Evolutionary conservation across 768 basidiomycete genomes (phyloP).

Genomic region (Mycena polygramma): DNA sequence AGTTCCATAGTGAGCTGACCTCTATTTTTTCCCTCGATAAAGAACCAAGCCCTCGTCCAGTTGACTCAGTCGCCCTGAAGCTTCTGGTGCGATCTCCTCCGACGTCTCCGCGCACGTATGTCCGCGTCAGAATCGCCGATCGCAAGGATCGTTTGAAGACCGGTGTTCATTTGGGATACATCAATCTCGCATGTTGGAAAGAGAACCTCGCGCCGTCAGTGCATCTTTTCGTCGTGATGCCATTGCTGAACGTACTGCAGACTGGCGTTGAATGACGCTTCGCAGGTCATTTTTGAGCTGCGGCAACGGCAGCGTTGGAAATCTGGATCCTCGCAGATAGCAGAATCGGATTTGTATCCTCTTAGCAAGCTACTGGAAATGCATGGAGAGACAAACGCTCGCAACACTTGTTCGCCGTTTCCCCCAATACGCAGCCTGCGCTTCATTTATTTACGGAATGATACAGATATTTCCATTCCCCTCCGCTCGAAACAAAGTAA

Average conservation of each 20-base stretch:
- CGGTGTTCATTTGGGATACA: neutral
- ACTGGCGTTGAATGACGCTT: neutral
- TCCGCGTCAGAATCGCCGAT: conserved; percentile 8
- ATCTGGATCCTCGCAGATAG: neutral
- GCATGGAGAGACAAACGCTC: neutral
- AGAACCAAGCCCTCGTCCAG: neutral
- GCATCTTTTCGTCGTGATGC: neutral
- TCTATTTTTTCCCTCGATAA: neutral
- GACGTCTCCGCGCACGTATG: neutral
- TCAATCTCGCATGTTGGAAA: neutral
- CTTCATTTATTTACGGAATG: too few relatives aligned
- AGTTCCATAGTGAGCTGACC: conserved; percentile 15
- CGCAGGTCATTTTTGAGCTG: conserved; percentile 7
- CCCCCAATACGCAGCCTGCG: neutral
- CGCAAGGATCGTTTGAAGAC: conserved; percentile 9
- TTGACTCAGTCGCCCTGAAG: neutral
- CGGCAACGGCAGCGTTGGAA: neutral
- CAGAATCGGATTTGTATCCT: neutral
- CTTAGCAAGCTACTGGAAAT: conserved; percentile 11
- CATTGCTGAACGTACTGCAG: neutral
- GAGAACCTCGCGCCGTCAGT: conserved; percentile 11
- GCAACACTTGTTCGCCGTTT: neutral
- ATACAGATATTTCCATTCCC: neutral
- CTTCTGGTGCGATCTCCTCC: neutral
- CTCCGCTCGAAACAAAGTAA: neutral